A percentile compares a stretch with the other conserved stretches of the same genome.
Evolutionary conservation across 2,329 filamentous ascomycete species (phyloP).

Genomic region (Fusarium sp.): DNA sequence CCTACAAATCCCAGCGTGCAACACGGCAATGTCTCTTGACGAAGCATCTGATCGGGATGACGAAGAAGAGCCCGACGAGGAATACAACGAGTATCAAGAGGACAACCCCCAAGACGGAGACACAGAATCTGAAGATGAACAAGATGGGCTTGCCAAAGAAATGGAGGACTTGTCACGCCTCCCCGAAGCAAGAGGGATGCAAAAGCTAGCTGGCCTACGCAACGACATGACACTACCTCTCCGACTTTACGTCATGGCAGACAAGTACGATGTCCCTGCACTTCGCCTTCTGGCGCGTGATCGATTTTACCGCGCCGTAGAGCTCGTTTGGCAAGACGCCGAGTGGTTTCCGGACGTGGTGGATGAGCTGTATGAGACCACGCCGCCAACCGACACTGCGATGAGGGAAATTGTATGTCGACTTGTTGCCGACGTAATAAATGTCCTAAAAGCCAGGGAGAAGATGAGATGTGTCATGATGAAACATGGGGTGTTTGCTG

Average conservation of each 20-base stretch:
- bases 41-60: background rate
- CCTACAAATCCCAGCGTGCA: conserved; percentile 6
- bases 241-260: conserved; percentile 49
- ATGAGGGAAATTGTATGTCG: conserved; percentile 28
- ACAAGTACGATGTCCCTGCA: conserved; percentile 50
- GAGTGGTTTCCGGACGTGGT: conserved; percentile 14
- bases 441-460: background rate
- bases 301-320: conserved; percentile 45
- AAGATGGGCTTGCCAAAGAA: background rate
- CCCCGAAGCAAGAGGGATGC: background rate
- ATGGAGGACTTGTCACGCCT: background rate
- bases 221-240: conserved; percentile 35
- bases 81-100: conserved; percentile 23
- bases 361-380: conserved; percentile 23
- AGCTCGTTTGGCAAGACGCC: conserved; percentile 10
- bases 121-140: background rate
- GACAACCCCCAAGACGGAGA: too few relatives aligned
- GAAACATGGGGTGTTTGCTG: conserved; percentile 25
- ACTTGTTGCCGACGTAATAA: conserved; percentile 10
- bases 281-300: conserved; percentile 46
- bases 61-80: conserved; percentile 9
- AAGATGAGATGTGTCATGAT: conserved; percentile 7
- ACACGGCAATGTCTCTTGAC: too few relatives aligned
- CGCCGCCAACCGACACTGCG: background rate
- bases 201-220: background rate